Evolutionary conservation across 495 filamentous ascomycete species (phyloP).

Genomic region (Jackrogersella multiformis): DNA sequence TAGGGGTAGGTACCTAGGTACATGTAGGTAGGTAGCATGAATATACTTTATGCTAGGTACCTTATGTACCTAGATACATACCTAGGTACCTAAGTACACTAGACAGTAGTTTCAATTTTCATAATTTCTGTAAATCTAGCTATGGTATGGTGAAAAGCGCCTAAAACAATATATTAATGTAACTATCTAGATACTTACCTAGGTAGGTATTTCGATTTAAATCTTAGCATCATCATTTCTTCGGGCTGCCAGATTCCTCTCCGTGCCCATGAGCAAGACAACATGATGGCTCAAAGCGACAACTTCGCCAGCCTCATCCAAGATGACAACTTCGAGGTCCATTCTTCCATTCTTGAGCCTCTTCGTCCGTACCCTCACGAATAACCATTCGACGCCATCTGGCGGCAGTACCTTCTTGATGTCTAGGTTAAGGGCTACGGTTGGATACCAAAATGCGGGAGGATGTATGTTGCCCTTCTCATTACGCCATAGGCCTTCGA

Average conservation of each 20-base stretch:
- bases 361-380: constrained; percentile 64
- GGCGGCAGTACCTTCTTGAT: constrained; percentile 69
- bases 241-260: constrained; percentile 61
- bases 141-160: too few species aligned
- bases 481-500: constrained; percentile 28
- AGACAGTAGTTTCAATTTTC: too few species aligned
- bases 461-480: constrained; percentile 39
- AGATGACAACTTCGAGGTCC: constrained; percentile 68
- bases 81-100: too few species aligned
- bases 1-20: too few species aligned
- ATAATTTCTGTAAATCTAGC: too few species aligned
- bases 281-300: constrained; percentile 71
- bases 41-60: too few species aligned
- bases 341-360: constrained; percentile 67
- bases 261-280: constrained; percentile 63
- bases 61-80: too few species aligned
- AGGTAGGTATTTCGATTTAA: constrained; percentile 3
- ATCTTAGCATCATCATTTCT: constrained; percentile 41
- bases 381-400: constrained; percentile 72
- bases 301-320: constrained; percentile 64
- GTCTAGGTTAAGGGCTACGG: constrained; percentile 71
- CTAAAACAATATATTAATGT: too few species aligned
- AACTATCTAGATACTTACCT: too few species aligned
- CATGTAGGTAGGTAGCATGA: too few species aligned
- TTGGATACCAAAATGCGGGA: constrained; percentile 74